These are phyloP conservation scores for Talaromyces atroroseus DNA, from an alignment of 2,329 filamentous ascomycete genomes.

Conservation along the genomic window DNA sequence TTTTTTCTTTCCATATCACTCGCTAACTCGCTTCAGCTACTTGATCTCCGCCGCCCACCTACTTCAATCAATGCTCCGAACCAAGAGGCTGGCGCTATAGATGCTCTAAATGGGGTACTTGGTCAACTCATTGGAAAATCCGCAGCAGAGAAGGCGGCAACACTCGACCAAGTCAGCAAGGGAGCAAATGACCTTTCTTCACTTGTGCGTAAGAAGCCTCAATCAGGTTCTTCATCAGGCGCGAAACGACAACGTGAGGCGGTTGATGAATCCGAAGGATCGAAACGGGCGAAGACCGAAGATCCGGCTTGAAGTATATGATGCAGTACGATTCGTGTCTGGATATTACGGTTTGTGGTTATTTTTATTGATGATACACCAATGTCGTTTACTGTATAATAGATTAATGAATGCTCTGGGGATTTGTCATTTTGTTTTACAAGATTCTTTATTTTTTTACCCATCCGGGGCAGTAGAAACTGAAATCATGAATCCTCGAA, in stretches of 20 bases:
- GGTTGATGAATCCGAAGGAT: constrained; percentile 4
- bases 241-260: constrained; percentile 27
- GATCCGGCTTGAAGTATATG: constrained; percentile 5
- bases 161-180: constrained; percentile 51
- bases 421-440: neutral
- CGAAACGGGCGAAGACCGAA: constrained; percentile 15
- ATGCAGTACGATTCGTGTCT: too few relatives aligned
- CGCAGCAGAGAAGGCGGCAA: constrained; percentile 47
- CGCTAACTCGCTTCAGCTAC: constrained; percentile 36
- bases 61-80: constrained; percentile 40
- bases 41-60: constrained; percentile 53
- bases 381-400: neutral
- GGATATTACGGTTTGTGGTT: neutral
- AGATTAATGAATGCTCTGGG: neutral
- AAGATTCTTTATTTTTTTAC: too few relatives aligned
- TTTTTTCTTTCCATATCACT: constrained; percentile 3
- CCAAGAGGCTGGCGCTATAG: constrained; percentile 38
- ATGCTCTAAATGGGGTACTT: constrained; percentile 52
- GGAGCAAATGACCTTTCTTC: constrained; percentile 56
- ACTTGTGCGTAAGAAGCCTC: constrained; percentile 52
- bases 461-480: neutral
- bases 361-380: neutral
- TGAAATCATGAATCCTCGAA: neutral
- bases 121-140: constrained; percentile 54
- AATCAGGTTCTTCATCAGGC: constrained; percentile 14